Conservation (phyloP, 1,284 basidiomycete species). For the Ustanciosporium gigantosporum region DNA sequence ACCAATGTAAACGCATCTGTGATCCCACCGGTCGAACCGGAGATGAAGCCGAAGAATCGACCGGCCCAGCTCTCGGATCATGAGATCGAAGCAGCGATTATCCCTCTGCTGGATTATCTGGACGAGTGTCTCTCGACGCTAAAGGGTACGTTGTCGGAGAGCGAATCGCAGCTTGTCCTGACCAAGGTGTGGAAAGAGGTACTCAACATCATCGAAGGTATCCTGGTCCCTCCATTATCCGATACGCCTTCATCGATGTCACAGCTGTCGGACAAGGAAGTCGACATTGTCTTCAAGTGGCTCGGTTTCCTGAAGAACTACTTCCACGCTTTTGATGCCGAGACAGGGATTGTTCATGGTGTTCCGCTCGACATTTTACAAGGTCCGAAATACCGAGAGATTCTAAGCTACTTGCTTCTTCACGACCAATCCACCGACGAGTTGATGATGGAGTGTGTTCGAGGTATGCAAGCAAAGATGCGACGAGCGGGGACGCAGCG, state of each 20-base stretch:
- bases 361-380: constrained; percentile 85
- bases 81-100: constrained; percentile 91
- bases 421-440: constrained; percentile 57
- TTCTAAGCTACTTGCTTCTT: constrained; percentile 53
- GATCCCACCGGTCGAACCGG: constrained; percentile 55
- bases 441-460: constrained; percentile 79
- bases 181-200: constrained; percentile 96
- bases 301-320: constrained; percentile 82
- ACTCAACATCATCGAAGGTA: constrained; percentile 78
- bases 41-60: constrained; percentile 54
- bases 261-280: constrained; percentile 87
- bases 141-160: constrained; percentile 76
- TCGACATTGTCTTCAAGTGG: constrained; percentile 98
- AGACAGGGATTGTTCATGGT: constrained; percentile 66
- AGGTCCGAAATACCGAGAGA: constrained; percentile 87
- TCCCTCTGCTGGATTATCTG: constrained; percentile 92
- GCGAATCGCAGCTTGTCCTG: constrained; percentile 83
- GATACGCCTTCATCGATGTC: constrained; percentile 88
- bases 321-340: constrained; percentile 91
- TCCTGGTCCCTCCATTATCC: constrained; percentile 88
- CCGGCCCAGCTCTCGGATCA: constrained; percentile 81
- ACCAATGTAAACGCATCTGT: constrained; percentile 45
- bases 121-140: constrained; percentile 90
- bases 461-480: constrained; percentile 73
- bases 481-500: constrained; percentile 23